Base-by-base conservation (phyloP, 1,284 basidiomycete species). In the Vanrija sp. region DNA sequence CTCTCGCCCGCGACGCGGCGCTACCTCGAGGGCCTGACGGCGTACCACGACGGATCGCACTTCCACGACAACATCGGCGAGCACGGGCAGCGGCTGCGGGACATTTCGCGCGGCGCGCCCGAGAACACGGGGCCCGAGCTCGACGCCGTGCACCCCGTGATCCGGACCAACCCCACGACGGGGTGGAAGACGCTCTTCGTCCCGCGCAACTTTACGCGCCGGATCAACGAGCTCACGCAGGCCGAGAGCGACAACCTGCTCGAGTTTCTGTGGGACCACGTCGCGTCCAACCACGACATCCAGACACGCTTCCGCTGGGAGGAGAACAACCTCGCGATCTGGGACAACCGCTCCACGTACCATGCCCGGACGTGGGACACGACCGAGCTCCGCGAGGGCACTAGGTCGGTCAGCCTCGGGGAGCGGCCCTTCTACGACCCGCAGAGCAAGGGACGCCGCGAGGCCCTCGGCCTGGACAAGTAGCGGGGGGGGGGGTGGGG, bases 171-270 rank as follows among this genome's bases (percentile, higher is more conserved):
- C 49, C 64, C 86, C 14, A 82, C 79, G 1, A 89, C 87, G 0
- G 86, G 86, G 12, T 88, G 84, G 85, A 88, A 89, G 80, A 83
- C 81, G 51, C 69, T 89, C 59, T 88, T 83, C 62, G 83, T 86
- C 53, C 85, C 86, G 76, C 64, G 68, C 43, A 75, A 57, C 2
- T 87, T 87, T 74, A 86, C 84, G 4, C 81, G 78, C 57, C 78
- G 80, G 25, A 84, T 88, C 64, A 70, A 83, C 36, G 85, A 83
- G 63, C 75, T 87, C 38, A 76, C 78, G 7, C 74, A 75, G 16
- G 82, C 83, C 49, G 86, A 87, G 72, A 83, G 56, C 12, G 69
- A 73, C 47, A 27, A 41, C 15, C 47, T 69, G 31, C 56, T 73
- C 35, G 60, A 60, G 12, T 65, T 67, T 56, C 48, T 50, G 9